A percentile compares a stretch with the other conserved stretches of the same genome.
These are phyloP conservation scores for Neurospora tetraspora DNA, from an alignment of 495 filamentous ascomycete species.

Conservation along the genomic window DNA sequence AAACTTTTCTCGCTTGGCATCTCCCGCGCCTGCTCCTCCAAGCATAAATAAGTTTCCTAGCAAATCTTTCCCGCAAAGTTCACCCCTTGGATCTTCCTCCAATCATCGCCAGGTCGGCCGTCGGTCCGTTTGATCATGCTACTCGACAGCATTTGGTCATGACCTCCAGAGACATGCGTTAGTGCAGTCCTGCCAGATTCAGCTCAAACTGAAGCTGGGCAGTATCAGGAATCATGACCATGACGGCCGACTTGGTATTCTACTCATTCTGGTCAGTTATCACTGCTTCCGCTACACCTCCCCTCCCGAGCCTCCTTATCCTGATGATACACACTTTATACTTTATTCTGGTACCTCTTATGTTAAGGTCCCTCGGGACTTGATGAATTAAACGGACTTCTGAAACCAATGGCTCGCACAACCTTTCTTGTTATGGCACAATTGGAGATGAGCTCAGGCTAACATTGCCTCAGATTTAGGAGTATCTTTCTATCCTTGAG, in stretches of 20 bases:
- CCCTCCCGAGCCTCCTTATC: constrained; percentile 8
- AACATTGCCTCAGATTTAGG: constrained; percentile 3
- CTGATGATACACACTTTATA: constrained; percentile 40
- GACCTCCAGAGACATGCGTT: neutral
- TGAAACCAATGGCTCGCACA: constrained; percentile 25
- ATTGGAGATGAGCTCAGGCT: constrained; percentile 4
- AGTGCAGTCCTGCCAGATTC: neutral
- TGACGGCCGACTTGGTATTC: neutral
- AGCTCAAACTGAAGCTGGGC: neutral
- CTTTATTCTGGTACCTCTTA: constrained; percentile 57
- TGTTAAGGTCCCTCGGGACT: constrained; percentile 40
- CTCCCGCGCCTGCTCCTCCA: neutral
- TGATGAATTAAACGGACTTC: constrained; percentile 54
- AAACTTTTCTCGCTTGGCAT: constrained; percentile 1
- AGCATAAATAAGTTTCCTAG: neutral
- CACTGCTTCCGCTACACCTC: neutral
- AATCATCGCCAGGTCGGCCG: neutral
- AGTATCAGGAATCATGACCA: neutral
- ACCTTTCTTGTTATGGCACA: neutral
- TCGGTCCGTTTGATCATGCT: neutral
- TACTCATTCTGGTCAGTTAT: constrained; percentile 5
- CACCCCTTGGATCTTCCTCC: neutral
- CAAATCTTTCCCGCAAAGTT: neutral
- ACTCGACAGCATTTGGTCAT: neutral
- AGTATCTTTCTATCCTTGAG: neutral